These are phyloP conservation scores for Lagerstroemia speciosa DNA, from an alignment of 345 rosid species.

Conservation along the genomic window DNA sequence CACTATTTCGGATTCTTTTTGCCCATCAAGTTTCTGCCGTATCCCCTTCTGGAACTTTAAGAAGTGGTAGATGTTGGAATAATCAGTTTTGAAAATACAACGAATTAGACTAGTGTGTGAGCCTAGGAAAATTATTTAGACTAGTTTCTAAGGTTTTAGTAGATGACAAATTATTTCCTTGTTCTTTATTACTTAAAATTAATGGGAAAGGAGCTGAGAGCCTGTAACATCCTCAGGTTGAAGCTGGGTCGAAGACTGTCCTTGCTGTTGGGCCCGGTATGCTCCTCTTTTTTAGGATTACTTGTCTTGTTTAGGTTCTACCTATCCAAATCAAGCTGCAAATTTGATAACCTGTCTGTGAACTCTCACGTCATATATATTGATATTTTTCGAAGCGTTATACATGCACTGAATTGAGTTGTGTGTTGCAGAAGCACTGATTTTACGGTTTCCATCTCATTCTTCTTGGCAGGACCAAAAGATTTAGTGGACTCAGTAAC, in stretches of 20 bases:
- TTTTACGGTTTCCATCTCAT: not conserved
- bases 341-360: not conserved
- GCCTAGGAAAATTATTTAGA: not conserved
- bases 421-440: not conserved
- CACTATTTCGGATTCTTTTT: not conserved
- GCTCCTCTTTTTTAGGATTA: conserved; percentile 6
- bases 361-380: not conserved
- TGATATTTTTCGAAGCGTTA: not conserved
- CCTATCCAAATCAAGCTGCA: not conserved
- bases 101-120: not conserved
- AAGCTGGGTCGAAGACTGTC: conserved; percentile 85
- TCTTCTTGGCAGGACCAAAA: conserved; percentile 50
- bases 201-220: not conserved
- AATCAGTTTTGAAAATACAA: not conserved
- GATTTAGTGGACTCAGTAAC: conserved; percentile 61
- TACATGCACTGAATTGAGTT: not conserved
- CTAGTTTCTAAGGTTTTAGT: not conserved
- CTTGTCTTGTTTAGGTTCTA: not conserved
- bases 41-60: no score
- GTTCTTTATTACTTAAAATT: not conserved
- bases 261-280: conserved; percentile 86
- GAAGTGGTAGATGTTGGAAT: not conserved
- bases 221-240: conserved; percentile 35
- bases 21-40: not conserved
- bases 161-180: not conserved